Evolutionary conservation across 1,284 basidiomycete species (phyloP).

Genomic region (Sanghuangporus weigelae): DNA sequence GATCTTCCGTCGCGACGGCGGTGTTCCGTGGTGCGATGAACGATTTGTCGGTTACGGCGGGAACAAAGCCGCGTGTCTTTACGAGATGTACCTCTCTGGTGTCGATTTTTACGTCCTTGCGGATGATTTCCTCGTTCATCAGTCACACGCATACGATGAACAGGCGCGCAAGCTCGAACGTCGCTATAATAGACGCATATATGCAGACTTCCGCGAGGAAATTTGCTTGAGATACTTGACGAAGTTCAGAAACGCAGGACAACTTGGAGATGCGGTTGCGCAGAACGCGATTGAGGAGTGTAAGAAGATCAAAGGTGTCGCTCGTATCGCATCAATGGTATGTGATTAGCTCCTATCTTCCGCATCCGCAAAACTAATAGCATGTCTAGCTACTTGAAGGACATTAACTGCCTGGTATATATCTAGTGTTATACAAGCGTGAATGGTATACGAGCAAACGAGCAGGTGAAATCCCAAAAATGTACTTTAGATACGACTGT

Average conservation of each 20-base stretch:
- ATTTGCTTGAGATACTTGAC: conserved; percentile 59
- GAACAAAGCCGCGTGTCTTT: conserved; percentile 64
- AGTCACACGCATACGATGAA: conserved; percentile 79
- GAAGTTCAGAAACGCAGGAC: conserved; percentile 43
- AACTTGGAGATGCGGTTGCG: conserved; percentile 43
- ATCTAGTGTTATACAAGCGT: neutral
- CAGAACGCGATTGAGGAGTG: conserved; percentile 58
- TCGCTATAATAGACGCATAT: conserved; percentile 71
- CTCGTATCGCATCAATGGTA: conserved; percentile 37
- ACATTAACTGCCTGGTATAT: neutral
- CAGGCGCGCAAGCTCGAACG: conserved; percentile 62
- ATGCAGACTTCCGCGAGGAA: conserved; percentile 73
- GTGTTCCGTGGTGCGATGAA: conserved; percentile 65
- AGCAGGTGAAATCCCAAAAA: neutral
- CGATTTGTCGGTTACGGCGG: conserved; percentile 84
- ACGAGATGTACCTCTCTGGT: conserved; percentile 59
- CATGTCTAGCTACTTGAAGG: conserved; percentile 7
- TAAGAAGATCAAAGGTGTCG: conserved; percentile 53
- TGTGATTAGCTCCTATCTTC: neutral
- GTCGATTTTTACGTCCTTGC: conserved; percentile 75
- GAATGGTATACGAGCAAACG: neutral
- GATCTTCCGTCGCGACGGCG: conserved; percentile 64
- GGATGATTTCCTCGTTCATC: conserved; percentile 84
- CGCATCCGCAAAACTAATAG: neutral
- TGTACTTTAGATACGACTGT: neutral